Evolutionary conservation across 192 early-diverging fungal species (phyloP), one percentile per base, ranked within the genome.

Genomic region (Piromyces finnis): DNA sequence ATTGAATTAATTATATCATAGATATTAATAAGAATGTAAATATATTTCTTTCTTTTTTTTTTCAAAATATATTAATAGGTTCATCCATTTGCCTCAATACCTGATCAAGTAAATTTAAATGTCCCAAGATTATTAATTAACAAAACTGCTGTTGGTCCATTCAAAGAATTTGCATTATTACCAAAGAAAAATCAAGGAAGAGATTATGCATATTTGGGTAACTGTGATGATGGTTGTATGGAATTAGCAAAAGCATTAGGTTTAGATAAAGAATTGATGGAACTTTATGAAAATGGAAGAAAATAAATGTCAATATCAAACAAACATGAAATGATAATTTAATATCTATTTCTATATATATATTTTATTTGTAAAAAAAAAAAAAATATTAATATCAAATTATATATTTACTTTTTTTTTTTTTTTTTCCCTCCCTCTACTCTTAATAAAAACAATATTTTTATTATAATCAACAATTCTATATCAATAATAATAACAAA

Each of bases 51-150:
- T n/a, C n/a, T n/a, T n/a, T n/a, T n/a, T n/a, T n/a, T n/a, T n/a
- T n/a, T n/a, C n/a, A 51, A 14, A 22, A 22, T 22, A 22, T 22
- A 14, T 22, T 22, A 51, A 51, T 88, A 92, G 81, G 97, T 99
- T 13, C 89, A 93, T 77, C 97, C 97, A 77, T 99, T 99, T 83
- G 92, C 93, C 28, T 86, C 86, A 6, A 87, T 97, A 3, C 90
- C 96, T 79, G 86, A 94, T 77, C 79, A 85, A 16, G 94, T 95
- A 3, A 82, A 82, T 17, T 80, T 59, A 14, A 82, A 85, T 11
- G 91, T 94, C 12, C 97, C 96, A 5, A 88, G 97, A 28, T 84
- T 99, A 78, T 87, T 99, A 81, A 94, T 99, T 39, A 99, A 99
- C 85, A 51, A 51, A 22, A 22, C 18, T 5, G 41, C 41, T 22